Evolutionary conservation across 495 filamentous ascomycete genomes (phyloP).

Genomic region (Elaphomyces granulatus): DNA sequence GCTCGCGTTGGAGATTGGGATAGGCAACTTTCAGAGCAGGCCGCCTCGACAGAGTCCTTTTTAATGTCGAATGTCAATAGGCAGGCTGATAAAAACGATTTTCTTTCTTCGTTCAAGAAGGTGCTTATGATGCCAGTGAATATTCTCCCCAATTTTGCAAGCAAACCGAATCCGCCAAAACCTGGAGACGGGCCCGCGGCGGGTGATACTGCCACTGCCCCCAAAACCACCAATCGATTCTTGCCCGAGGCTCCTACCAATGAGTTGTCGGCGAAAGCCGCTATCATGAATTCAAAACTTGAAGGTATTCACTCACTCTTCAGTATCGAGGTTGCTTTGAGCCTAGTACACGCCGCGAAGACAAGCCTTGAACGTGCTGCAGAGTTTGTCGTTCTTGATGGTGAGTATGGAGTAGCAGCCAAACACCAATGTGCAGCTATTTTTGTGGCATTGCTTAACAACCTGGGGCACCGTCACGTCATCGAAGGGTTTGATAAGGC

Average conservation of each 20-base stretch:
- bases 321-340: conserved; percentile 88
- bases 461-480: conserved; percentile 76
- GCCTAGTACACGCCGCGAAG: conserved; percentile 82
- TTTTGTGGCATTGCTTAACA: conserved; percentile 69
- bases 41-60: conserved; percentile 80
- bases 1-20: conserved; percentile 74
- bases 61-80: conserved; percentile 90
- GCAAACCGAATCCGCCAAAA: conserved; percentile 27
- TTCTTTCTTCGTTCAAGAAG: conserved; percentile 92
- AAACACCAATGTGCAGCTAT: conserved; percentile 84
- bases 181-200: conserved; percentile 20
- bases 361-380: conserved; percentile 73
- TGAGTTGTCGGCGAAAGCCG: conserved; percentile 88
- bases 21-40: conserved; percentile 77
- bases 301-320: conserved; percentile 91
- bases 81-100: conserved; percentile 92
- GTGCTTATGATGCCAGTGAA: conserved; percentile 98
- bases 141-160: conserved; percentile 55
- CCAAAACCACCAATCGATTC: conserved; percentile 38
- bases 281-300: conserved; percentile 85
- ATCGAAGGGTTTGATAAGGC: conserved; percentile 85
- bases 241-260: conserved; percentile 61
- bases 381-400: conserved; percentile 63
- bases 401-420: conserved; percentile 65
- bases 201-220: conserved; percentile 15